phyloP scores from a whole-genome alignment of 2,329 filamentous ascomycete genomes.

The Penicillium occitanis region DNA sequence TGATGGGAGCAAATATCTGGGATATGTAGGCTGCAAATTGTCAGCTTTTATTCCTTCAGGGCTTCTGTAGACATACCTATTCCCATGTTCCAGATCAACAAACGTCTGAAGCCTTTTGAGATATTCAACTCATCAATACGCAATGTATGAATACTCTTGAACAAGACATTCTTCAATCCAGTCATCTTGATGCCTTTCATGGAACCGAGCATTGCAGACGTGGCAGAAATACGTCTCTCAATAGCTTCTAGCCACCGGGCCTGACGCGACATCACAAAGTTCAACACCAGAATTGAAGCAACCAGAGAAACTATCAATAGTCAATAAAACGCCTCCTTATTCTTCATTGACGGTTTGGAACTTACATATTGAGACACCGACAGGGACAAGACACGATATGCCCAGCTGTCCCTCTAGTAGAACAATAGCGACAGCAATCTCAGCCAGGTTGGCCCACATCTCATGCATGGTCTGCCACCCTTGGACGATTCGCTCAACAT shows the following conservation, averaged over 20 bases:
- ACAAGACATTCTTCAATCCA: constrained; percentile 46
- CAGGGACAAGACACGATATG: constrained; percentile 44
- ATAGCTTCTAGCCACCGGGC: constrained; percentile 53
- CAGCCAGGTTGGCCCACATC: constrained; percentile 47
- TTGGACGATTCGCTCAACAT: constrained; percentile 46
- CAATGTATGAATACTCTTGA: constrained; percentile 40
- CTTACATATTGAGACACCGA: constrained; percentile 37
- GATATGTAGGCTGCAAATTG: constrained; percentile 36
- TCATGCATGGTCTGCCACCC: constrained; percentile 47
- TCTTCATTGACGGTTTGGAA: not conserved
- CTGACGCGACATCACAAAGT: constrained; percentile 42
- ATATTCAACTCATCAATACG: constrained; percentile 44
- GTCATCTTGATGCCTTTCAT: constrained; percentile 56
- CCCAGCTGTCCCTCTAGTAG: constrained; percentile 45
- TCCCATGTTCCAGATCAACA: constrained; percentile 44
- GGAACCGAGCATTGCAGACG: constrained; percentile 48
- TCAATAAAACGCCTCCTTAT: not conserved
- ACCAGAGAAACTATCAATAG: constrained; percentile 33
- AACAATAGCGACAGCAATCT: constrained; percentile 49
- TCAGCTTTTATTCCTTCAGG: not conserved
- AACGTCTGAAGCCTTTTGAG: constrained; percentile 43
- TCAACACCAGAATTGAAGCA: constrained; percentile 37
- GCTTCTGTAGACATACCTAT: constrained; percentile 30
- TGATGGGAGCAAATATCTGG: constrained; percentile 42
- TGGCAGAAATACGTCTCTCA: constrained; percentile 51